Base-by-base conservation (phyloP, 192 early-diverging fungal genomes). In the Spinellus fusiger region DNA sequence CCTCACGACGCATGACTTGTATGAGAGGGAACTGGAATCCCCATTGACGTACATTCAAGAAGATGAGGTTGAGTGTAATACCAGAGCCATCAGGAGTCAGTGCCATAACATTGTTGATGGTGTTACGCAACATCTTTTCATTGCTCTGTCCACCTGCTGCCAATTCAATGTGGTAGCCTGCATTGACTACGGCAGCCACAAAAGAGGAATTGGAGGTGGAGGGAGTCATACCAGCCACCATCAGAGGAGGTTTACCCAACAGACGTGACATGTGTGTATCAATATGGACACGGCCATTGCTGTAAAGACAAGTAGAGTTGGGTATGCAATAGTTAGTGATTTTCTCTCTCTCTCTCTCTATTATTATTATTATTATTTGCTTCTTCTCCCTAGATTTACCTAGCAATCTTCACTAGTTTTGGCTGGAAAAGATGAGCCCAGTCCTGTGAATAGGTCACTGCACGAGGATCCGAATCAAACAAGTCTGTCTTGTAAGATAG, bases 201-300 rank as follows among this genome's bases (percentile, higher is more conserved):
- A 96, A 91, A 16, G 77, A 37, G 37, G 83, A 84, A 56, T 78
- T 87, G 62, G 81, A 85, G 5, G 95, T 96, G 4, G 87, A 89
- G 4, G 92, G 93, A 1, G 90, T 93, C 93, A 96, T 96, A 32
- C 95, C 95, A 22, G 91, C 90, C 49, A 95, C 92, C 95, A 95
- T 95, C 32, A 98, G 65, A 38, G 95, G 90, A 6, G 95, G 89
- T 74, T 89, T 86, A 48, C 88, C 86, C 46, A 93, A 63, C n/a
- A 93, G 77, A 31, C 90, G 85, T 29, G 84, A 84, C 86, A 98
- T 92, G 6, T 78, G 77, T 16, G 91, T 92, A 71, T 94, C 93
- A 18, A 98, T 74, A 60, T 94, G 93, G 25, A 96, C 62, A 38
- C 81, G 67, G 56, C 82, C 86, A 48, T 85, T 83, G 58, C 72